Base-by-base conservation (phyloP, 2,329 filamentous ascomycete genomes). In the Colletotrichum caudatum region DNA sequence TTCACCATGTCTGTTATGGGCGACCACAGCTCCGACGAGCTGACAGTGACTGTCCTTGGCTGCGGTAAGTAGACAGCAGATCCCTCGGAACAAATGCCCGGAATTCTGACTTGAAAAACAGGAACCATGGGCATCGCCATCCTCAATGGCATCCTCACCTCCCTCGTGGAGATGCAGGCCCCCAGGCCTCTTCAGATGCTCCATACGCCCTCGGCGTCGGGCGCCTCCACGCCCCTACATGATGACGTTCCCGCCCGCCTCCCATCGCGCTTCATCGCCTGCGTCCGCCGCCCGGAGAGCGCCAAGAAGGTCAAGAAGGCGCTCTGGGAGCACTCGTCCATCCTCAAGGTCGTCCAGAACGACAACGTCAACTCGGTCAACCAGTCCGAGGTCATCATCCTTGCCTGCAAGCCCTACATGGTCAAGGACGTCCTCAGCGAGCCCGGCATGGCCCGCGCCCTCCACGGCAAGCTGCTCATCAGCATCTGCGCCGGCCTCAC, bases 41-140 rank as follows among this genome's bases (percentile, higher is more conserved):
- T 94, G 74, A 95, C 93, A 75, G 87, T 97, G 83, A 89, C 93
- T 73, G 89, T 96, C 73, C 86, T 97, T 70, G 94, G 94, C 77
- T 96, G 93, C 81, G 94, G 93, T 93, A 87, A 78, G 89, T 39
- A 51, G 29, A 23, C 41, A 16, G 33, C 16, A 37, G 71, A 20
- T 66, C 26, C 16, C 50, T 48, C 14, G 39, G 5, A 9, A 56
- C 9, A 56, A 50, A 41, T 9, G 20, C 23, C 14, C 5, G 12
- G 44, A 20, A 60, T 48, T 23, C 71, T 77, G 54, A 76, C 64
- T 8, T 37, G 3, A 5, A 12, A 48, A 48, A 46, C 76, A 94
- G 92, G 93, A 75, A 95, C 91, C 64, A 93, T 97, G 90, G 94
- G 94, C 71, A 93, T 93, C 72, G 93, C 93, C 69, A 95, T 97